Evolutionary conservation across 192 early-diverging fungal species (phyloP).

Genomic region (Spizellomyces punctatus): DNA sequence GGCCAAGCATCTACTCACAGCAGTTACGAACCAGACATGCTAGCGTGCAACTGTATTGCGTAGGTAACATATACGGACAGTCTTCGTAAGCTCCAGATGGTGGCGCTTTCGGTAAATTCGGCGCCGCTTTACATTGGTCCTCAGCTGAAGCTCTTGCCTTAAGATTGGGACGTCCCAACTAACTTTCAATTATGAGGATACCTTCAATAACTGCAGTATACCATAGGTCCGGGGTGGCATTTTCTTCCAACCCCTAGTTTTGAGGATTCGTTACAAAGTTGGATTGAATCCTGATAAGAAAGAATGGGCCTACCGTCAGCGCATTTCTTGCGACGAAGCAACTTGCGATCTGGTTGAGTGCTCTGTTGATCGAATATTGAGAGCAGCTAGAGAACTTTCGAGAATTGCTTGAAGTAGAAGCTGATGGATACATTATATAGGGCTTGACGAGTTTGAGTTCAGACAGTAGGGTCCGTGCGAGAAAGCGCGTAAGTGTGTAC

Average conservation of each 20-base stretch:
- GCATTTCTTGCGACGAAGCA: slow-evolving; percentile 29
- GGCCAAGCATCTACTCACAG: no score
- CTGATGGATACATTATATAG: slow-evolving; percentile 73
- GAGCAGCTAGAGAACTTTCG: slow-evolving; percentile 38
- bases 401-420: slow-evolving; percentile 74
- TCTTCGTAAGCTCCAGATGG: slow-evolving; percentile 8
- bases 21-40: no score
- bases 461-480: background rate
- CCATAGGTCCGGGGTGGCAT: slow-evolving; percentile 11
- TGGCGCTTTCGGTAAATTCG: slow-evolving; percentile 11
- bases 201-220: slow-evolving; percentile 10
- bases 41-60: no score
- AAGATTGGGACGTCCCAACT: background rate
- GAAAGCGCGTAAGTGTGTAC: slow-evolving; percentile 7
- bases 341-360: slow-evolving; percentile 4
- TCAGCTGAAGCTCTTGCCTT: background rate
- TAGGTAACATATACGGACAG: slow-evolving; percentile 2
- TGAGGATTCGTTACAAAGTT: background rate
- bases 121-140: slow-evolving; percentile 13
- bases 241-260: slow-evolving; percentile 13
- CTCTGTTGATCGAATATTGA: slow-evolving; percentile 3
- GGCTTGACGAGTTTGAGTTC: background rate
- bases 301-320: background rate
- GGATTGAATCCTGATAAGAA: background rate
- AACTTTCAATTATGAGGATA: background rate